A percentile compares a stretch with the other conserved stretches of the same genome.
phyloP scores from a whole-genome alignment of 2,329 filamentous ascomycete species.

The Alternaria burnsii region DNA sequence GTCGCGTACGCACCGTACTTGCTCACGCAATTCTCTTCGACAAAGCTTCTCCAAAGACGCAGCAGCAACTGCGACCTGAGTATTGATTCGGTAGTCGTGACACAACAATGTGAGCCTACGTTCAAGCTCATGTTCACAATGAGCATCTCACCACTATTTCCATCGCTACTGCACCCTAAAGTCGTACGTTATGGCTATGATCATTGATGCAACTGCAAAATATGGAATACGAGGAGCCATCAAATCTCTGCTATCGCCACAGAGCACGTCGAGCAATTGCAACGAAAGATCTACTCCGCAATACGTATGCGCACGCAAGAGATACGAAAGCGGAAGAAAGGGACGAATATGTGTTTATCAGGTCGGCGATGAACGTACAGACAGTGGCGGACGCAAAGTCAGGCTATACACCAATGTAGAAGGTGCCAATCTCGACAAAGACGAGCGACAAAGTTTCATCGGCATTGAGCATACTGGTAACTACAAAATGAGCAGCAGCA shows the following conservation, averaged over 20 bases:
- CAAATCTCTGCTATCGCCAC: not conserved
- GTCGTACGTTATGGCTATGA: not conserved
- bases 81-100: not conserved
- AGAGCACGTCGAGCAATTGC: not conserved
- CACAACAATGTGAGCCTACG: not conserved
- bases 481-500: not conserved
- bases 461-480: not conserved
- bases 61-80: not conserved
- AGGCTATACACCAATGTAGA: conserved; percentile 5
- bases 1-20: not conserved
- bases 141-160: not conserved
- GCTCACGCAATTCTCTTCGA: not conserved
- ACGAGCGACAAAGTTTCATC: not conserved
- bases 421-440: not conserved
- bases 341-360: conserved; percentile 2
- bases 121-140: not conserved
- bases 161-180: not conserved
- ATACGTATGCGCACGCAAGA: conserved; percentile 7
- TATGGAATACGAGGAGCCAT: conserved; percentile 5
- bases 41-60: not conserved
- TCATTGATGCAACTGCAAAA: not conserved
- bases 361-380: not conserved
- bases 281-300: not conserved
- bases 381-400: not conserved
- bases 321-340: conserved; percentile 2